phyloP scores from a whole-genome alignment of 2,329 filamentous ascomycete species.

The Botrytis hyacinthi region DNA sequence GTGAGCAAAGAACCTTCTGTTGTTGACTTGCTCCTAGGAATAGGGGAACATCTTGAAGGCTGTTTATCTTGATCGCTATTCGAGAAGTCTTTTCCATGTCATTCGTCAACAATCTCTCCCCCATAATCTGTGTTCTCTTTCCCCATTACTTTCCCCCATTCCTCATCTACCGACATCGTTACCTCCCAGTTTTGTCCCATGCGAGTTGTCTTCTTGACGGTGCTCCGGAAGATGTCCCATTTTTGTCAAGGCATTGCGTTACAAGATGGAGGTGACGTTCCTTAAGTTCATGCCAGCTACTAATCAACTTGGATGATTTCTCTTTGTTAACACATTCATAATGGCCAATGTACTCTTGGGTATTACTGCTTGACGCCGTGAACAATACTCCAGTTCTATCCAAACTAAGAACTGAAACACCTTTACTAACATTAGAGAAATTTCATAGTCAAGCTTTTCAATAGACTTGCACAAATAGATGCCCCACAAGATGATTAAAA shows the following conservation, averaged over 20 bases:
- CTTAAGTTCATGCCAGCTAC: not conserved
- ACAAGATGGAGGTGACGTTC: not conserved
- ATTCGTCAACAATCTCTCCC: not conserved
- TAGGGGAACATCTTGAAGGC: not conserved
- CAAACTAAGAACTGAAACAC: not conserved
- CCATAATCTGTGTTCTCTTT: not conserved
- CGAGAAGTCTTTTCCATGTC: not conserved
- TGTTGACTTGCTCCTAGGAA: not conserved
- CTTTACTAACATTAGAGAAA: not conserved
- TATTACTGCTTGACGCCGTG: not conserved
- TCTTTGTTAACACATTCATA: not conserved
- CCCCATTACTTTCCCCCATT: not conserved
- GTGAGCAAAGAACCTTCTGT: not conserved
- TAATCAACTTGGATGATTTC: not conserved
- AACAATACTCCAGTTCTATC: not conserved
- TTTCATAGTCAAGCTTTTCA: not conserved
- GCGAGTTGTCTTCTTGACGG: not conserved
- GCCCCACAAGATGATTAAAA: not conserved
- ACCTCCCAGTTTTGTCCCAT: not conserved
- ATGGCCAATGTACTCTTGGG: not conserved
- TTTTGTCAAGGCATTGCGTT: not conserved
- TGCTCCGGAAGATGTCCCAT: accelerated
- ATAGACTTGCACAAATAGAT: too few species aligned
- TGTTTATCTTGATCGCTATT: not conserved
- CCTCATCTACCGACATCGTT: not conserved